Conservation (phyloP, 129 eudicot species). For the Flaveria linearis region DNA sequence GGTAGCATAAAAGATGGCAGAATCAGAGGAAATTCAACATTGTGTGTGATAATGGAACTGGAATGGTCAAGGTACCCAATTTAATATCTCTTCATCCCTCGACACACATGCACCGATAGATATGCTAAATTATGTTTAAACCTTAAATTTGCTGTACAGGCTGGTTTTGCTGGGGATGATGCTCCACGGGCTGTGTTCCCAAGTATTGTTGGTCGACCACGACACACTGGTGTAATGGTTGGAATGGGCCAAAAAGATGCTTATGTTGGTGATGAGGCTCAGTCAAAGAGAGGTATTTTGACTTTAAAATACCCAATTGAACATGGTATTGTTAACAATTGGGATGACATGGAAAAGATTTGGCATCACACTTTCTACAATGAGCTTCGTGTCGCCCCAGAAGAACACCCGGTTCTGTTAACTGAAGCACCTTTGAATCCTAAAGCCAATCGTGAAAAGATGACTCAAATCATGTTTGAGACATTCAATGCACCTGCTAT, state of each 20-base stretch:
- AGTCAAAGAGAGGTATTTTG: conserved; percentile 77
- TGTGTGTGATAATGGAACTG: conserved; percentile 86
- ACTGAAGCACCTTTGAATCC: conserved; percentile 85
- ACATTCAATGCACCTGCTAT: conserved; percentile 77
- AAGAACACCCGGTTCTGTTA: conserved; percentile 76
- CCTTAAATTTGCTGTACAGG: conserved; percentile 35
- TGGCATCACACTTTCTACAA: conserved; percentile 91
- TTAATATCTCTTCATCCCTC: neutral
- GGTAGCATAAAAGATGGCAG: conserved; percentile 63
- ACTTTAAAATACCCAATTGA: conserved; percentile 79
- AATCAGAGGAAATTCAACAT: conserved; percentile 82
- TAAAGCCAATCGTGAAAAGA: conserved; percentile 84
- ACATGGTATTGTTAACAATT: conserved; percentile 81
- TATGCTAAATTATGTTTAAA: neutral
- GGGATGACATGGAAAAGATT: conserved; percentile 88
- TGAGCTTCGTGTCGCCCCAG: conserved; percentile 87
- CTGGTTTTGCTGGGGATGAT: conserved; percentile 93
- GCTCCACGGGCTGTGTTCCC: conserved; percentile 94
- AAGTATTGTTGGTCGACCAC: conserved; percentile 82
- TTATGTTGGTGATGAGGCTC: conserved; percentile 81
- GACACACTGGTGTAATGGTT: conserved; percentile 84
- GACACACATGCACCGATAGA: neutral
- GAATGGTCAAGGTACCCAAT: conserved; percentile 74
- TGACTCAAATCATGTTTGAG: conserved; percentile 85
- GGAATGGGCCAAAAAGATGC: conserved; percentile 91